Base-by-base conservation (phyloP, 139 green algal genomes). In the Micromonas pusilla region DNA sequence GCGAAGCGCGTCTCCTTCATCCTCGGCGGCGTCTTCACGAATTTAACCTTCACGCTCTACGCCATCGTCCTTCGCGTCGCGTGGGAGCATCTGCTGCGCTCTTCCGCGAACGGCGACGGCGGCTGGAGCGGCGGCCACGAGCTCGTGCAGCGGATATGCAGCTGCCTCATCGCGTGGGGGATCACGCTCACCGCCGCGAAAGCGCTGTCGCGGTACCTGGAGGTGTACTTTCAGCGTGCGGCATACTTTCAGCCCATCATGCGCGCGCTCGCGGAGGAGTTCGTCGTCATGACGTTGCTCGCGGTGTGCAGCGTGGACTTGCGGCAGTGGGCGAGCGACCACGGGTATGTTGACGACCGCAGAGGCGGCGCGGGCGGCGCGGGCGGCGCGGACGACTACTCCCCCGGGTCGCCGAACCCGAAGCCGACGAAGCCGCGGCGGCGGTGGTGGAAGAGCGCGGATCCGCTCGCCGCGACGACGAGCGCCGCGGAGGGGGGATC, bases 261-360 rank as follows among this genome's bases (percentile, higher is more conserved):
- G n/a, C 28, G 16, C 1, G 31, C 31, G 2, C 31, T 70, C 28
- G 31, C 31, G 2, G 63, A 70, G 63, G 63, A 70, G 6, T 70
- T 70, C 63, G 63, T 57, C 45, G 45, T 57, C 45, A 16, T 57
- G 9, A 57, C 63, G n/a, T 25, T 70, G 63, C 28, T 70, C 28
- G 31, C 28, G 31, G 23, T 70, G 63, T 70, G 28, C 63, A 37
- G 20, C 28, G 63, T 34, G 6, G 31, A 39, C 63, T 21, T 70
- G 63, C 63, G 28, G 63, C 63, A 70, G 31, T 4, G 63, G 31
- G n/a, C 28, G 20, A 31, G 23, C 20, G 28, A 70, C 63, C 28
- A 70, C 63, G 63, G 23, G 54, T n/a, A n/a, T n/a, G n/a, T n/a
- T n/a, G n/a, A n/a, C n/a, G n/a, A n/a, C n/a, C n/a, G n/a, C n/a